Base-by-base conservation (phyloP, 371 early-diverging fungal genomes). In the Phascolomyces articulosus region DNA sequence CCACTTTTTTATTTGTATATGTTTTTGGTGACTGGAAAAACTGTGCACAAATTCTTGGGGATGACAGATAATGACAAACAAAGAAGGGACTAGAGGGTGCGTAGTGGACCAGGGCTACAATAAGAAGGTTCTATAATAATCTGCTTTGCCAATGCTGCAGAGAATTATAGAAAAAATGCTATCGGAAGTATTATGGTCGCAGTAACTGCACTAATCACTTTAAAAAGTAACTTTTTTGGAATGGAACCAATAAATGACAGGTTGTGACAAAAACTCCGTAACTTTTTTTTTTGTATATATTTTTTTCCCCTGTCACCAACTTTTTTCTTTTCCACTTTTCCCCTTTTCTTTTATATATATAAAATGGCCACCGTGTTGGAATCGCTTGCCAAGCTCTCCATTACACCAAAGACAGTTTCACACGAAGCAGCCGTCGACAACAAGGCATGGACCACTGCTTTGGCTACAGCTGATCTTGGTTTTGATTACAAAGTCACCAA, bases 351-450 rank as follows among this genome's bases (percentile, higher is more conserved):
- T 23, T 51, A 51, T 9, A 2, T 11, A 23, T 23, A 2, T 11
- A 51, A 23, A 51, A 51, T 51, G 51, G 7, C 80, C 58, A 64
- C 73, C 61, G 79, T 83, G 23, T 60, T 74, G 51, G 75, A 76
- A 47, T 55, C 66, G 13, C 73, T 84, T 41, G 56, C 66, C 59
- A 74, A 78, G 61, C 83, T 82, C 59, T 77, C 75, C 47, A 75
- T 84, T 34, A 53, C 63, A 9, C 71, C 77, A 34, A 77, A 77
- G 53, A 69, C 81, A 3, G 72, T 85, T 27, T 77, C 82, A 58
- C 89, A 89, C 64, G 83, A 73, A 3, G 55, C 84, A 24, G 88
- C 82, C 16, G 74, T 74, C 55, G 85, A 78, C 57, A 81, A 82
- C 68, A 79, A 84, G 58, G 65, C 79, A 41, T 89, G 89, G 89